Evolutionary conservation across 1,139 yeast species (phyloP).

Genomic region (Diutina sp.): DNA sequence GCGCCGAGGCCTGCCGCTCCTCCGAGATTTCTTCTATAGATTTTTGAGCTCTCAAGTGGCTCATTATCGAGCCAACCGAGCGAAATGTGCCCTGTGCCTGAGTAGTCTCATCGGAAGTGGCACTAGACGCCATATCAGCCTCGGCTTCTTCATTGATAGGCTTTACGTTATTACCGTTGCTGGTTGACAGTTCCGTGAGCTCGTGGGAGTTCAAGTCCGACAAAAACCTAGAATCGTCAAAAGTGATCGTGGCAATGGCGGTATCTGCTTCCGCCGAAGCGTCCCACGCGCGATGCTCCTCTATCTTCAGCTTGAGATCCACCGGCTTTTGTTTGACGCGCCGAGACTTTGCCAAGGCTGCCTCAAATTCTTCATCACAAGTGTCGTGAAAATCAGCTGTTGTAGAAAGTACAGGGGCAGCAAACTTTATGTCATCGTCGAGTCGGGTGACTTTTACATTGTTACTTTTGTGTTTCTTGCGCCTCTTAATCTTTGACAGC

Average conservation of each 20-base stretch:
- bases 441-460: not conserved
- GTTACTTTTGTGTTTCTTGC: not conserved
- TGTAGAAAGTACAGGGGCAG: not conserved
- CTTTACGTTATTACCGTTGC: not conserved
- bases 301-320: not conserved
- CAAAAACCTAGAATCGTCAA: slow-evolving; percentile 51
- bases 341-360: not conserved
- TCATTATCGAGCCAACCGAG: not conserved
- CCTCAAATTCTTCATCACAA: not conserved
- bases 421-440: not conserved
- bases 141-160: not conserved
- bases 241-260: slow-evolving; percentile 17
- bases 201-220: slow-evolving; percentile 4
- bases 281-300: not conserved
- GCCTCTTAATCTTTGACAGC: not conserved
- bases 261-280: not conserved
- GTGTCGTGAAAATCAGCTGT: not conserved
- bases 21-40: not conserved
- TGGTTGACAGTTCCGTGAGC: not conserved
- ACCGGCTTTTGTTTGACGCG: not conserved
- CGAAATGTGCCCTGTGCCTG: not conserved
- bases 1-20: not conserved
- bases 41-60: not conserved
- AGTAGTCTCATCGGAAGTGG: not conserved
- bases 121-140: not conserved